Base-by-base conservation (phyloP, 768 basidiomycete species). In the Mycena polygramma region DNA sequence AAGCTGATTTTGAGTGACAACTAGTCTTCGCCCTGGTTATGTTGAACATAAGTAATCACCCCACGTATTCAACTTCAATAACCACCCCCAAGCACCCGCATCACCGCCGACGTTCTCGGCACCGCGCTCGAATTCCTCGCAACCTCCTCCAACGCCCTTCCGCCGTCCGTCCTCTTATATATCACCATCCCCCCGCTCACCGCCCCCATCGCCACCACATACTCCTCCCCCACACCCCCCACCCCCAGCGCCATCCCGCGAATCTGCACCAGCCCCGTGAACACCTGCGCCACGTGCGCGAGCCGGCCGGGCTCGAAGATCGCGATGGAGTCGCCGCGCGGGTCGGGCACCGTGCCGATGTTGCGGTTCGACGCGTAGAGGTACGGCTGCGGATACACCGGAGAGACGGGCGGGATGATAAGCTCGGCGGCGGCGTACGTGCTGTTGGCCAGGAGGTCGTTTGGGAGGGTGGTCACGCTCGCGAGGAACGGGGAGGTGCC, bases 321-420 rank as follows among this genome's bases (percentile, higher is more conserved):
- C 7, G 88, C 90, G 57, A 92, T 90, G 0, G 90, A 83, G 77
- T 92, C 91, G 2, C 86, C 86, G 10, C 85, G 83, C 26, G 87
- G 77, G 63, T 88, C 88, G 63, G 82, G 81, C 6, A 81, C 78
- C 6, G 82, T 83, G n/a, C 85, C 87, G 0, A 81, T 83, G 78
- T 92, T 91, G 49, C 92, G 85, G 80, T 93, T 93, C 6, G 91
- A 91, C 22, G 83, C 85, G 79, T 92, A 93, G 73, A 92, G 86
- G 72, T 87, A 89, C 0, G 87, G 83, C 4, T 73, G 81, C 0
- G 84, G 85, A 82, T 89, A 92, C 24, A 75, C 74, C 4, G 64
- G 30, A 1, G 84, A 84, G 1, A 85, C 81, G 17, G 82, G 70
- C 0, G 91, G 88, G 68, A 92, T 87, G 53, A 92, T 84, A 72